Base-by-base conservation (phyloP, 805 yeast genomes). In the baker's yeast (Saccharomyces cerevisiae) region DNA sequence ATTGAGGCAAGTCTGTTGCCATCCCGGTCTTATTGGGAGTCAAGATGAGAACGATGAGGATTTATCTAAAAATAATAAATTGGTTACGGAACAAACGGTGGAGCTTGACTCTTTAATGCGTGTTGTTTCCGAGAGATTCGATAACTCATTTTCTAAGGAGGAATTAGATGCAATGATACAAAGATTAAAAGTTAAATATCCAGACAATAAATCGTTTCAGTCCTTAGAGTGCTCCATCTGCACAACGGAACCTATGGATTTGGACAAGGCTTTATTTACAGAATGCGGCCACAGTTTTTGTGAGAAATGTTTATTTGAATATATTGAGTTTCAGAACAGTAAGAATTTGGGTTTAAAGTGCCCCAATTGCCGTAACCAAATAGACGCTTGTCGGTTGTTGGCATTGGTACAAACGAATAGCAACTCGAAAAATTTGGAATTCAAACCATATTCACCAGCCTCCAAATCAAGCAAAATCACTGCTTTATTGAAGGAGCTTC, bases 1-100 rank as follows among this genome's bases (percentile, higher is more conserved):
- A 53, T 74, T 92, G 41, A 76, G 98, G 55, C 98, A 92, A 67
- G 79, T 86, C 0, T 92, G 97, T 66, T 89, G 96, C 64, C 97
- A 92, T 66, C 77, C 85, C 17, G 81, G 81, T 52, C 72, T 91
- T 54, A 78, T 90, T 2, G 71, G 79, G 9, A 71, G 74, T 1
- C 68, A 68, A 46, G 77, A 74, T 56, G 85, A 81, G 49, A 77
- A 79, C 64, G 85, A 81, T 57, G 84, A 79, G 31, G 78, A 76
- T 50, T 64, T 76, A 6, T 47, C 57, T 3, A 55, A 57, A 11
- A 57, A 50, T 4, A 63, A 55, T 24, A 52, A 52, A 11, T 21
- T 57, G 22, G 28, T 61, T 6, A 36, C 43, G 13, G 43, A 36
- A 10, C 43, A 36, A 36, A 36, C 43, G 2, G 43, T 17, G 43